Evolutionary conservation across 305 asterid species (phyloP).

Genomic region (Fraxinus xanthoxyloides): DNA sequence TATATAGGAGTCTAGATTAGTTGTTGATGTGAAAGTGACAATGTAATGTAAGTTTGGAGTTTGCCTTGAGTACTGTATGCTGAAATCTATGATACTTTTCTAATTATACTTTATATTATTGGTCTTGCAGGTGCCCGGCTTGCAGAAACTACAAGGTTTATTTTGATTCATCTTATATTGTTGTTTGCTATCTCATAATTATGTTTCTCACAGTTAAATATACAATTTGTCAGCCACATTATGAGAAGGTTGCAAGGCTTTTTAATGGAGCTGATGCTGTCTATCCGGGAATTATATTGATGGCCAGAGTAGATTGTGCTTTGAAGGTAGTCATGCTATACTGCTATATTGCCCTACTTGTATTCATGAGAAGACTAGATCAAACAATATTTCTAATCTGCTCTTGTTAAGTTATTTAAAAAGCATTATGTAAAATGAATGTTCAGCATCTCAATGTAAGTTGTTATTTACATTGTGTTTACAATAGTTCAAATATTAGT

Average conservation of each 20-base stretch:
- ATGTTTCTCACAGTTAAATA: constrained; percentile 28
- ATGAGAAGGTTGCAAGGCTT: constrained; percentile 79
- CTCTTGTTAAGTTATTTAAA: neutral
- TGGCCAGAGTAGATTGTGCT: constrained; percentile 89
- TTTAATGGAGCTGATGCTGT: constrained; percentile 75
- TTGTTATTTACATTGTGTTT: neutral
- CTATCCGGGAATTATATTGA: constrained; percentile 72
- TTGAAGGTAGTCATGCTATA: constrained; percentile 42
- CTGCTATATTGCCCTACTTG: neutral
- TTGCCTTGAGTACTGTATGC: constrained; percentile 12
- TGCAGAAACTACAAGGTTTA: constrained; percentile 84
- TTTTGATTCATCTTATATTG: constrained; percentile 12
- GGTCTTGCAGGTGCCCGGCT: constrained; percentile 80
- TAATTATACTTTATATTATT: constrained; percentile 11
- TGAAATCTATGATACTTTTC: neutral
- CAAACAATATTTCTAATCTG: neutral
- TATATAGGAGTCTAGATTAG: neutral
- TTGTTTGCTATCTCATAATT: neutral
- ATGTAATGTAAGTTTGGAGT: constrained; percentile 9
- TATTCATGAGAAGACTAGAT: neutral
- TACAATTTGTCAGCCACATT: constrained; percentile 61
- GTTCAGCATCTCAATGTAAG: neutral
- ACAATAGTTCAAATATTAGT: neutral
- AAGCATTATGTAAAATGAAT: neutral
- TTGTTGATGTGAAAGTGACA: constrained; percentile 2